Evolutionary conservation across 495 filamentous ascomycete species (phyloP).

Genomic region (Hypoxylon subgilvum): DNA sequence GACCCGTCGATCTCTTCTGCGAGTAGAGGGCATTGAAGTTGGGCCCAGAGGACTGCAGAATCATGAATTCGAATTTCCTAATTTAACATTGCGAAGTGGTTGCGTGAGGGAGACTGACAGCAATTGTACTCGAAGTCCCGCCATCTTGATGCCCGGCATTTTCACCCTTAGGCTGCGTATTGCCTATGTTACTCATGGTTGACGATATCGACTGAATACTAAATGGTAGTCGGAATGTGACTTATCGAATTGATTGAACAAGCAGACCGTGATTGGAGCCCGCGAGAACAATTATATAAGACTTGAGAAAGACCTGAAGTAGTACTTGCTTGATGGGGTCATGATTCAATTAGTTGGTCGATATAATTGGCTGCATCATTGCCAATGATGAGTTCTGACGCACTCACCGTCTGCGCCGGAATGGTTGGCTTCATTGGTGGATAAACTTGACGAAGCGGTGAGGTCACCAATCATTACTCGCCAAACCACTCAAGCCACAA

Average conservation of each 20-base stretch:
- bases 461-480: conserved; percentile 12
- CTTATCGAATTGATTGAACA: not conserved
- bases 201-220: not conserved
- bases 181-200: conserved; percentile 11
- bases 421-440: not conserved
- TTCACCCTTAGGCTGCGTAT: conserved; percentile 1
- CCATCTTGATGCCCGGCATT: conserved; percentile 10
- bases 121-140: not conserved
- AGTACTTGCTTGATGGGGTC: not conserved
- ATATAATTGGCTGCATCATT: not conserved
- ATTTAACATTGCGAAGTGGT: not conserved
- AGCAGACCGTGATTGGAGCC: not conserved
- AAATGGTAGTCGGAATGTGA: not conserved
- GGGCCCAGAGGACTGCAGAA: conserved; percentile 8
- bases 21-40: conserved; percentile 5
- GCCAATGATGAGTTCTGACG: conserved; percentile 3
- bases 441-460: conserved; percentile 15
- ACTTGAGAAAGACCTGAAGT: not conserved
- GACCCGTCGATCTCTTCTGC: conserved; percentile 14
- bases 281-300: conserved; percentile 14
- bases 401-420: too few relatives aligned
- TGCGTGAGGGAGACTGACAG: not conserved
- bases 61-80: too few relatives aligned
- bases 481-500: too few relatives aligned
- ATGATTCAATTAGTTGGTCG: not conserved